phyloP scores from a whole-genome alignment of 495 filamentous ascomycete species.

The Friedmanniomyces simplex region DNA sequence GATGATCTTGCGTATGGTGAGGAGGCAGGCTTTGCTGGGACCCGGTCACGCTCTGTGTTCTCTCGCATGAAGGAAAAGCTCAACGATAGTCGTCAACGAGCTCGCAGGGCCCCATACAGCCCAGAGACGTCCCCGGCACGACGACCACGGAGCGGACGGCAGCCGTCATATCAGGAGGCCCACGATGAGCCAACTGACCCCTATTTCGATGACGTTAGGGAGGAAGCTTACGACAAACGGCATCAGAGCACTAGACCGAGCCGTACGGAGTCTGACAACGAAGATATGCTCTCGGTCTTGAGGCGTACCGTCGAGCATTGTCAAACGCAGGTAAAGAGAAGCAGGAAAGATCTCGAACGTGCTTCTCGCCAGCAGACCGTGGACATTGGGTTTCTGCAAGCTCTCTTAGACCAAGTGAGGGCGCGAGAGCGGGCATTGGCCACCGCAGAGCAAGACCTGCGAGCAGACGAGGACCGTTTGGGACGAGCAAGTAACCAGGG shows the following conservation, averaged over 20 bases:
- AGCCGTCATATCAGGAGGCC: background rate
- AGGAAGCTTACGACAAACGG: background rate
- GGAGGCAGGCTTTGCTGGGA: background rate
- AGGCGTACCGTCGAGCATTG: background rate
- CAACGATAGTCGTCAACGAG: background rate
- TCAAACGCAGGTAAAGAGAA: background rate
- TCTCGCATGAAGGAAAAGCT: constrained; percentile 1
- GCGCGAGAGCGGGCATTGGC: background rate
- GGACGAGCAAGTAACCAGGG: background rate
- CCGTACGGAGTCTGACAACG: background rate
- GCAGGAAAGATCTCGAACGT: background rate
- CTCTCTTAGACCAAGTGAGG: background rate
- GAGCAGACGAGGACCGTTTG: background rate
- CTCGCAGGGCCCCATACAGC: background rate
- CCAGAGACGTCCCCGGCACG: background rate
- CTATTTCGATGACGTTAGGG: background rate
- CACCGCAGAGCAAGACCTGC: background rate
- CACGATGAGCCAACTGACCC: background rate
- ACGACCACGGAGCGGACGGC: background rate
- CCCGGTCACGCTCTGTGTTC: background rate
- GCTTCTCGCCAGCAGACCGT: background rate
- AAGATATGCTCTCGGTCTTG: background rate
- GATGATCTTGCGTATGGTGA: constrained; percentile 1
- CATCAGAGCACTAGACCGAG: background rate
- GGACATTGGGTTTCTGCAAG: background rate